phyloP scores from a whole-genome alignment of 495 filamentous ascomycete species.

The Aspergillus diversus region DNA sequence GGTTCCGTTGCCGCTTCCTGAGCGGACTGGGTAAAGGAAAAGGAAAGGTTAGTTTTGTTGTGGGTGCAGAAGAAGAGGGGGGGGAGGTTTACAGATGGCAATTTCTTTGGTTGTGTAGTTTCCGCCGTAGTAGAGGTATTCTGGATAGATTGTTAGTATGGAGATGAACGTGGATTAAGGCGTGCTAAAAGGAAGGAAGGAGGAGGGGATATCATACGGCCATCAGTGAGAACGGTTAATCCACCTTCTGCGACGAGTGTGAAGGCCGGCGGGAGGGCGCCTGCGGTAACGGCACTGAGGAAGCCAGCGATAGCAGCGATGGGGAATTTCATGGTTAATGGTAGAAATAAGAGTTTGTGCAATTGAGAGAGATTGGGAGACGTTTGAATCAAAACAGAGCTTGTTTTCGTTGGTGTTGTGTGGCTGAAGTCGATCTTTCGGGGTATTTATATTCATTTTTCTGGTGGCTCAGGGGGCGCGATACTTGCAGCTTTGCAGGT shows the following conservation, averaged over 20 bases:
- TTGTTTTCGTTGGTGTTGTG: too few species aligned
- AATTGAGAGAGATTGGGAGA: too few species aligned
- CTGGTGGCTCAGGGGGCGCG: too few species aligned
- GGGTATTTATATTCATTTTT: too few species aligned
- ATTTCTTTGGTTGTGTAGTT: constrained; percentile 29
- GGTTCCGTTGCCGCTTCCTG: constrained; percentile 21
- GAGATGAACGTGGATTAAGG: constrained; percentile 4
- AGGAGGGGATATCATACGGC: constrained; percentile 26
- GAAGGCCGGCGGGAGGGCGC: constrained; percentile 36
- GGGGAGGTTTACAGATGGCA: constrained; percentile 32
- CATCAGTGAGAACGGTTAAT: constrained; percentile 37
- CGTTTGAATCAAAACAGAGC: too few species aligned
- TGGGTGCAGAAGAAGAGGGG: neutral
- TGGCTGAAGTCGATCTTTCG: too few species aligned
- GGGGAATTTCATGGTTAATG: constrained; percentile 35
- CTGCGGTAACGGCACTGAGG: constrained; percentile 30
- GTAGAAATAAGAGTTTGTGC: too few species aligned
- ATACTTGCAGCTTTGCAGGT: too few species aligned
- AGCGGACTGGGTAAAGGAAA: constrained; percentile 23
- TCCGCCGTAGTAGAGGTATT: constrained; percentile 31
- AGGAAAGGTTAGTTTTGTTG: constrained; percentile 16
- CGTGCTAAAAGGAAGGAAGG: neutral
- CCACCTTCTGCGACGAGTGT: constrained; percentile 39
- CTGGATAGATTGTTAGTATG: constrained; percentile 15
- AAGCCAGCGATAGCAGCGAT: constrained; percentile 32